Base-by-base conservation (phyloP, 1,139 yeast genomes). In the Trichomonascaceae sp. region DNA sequence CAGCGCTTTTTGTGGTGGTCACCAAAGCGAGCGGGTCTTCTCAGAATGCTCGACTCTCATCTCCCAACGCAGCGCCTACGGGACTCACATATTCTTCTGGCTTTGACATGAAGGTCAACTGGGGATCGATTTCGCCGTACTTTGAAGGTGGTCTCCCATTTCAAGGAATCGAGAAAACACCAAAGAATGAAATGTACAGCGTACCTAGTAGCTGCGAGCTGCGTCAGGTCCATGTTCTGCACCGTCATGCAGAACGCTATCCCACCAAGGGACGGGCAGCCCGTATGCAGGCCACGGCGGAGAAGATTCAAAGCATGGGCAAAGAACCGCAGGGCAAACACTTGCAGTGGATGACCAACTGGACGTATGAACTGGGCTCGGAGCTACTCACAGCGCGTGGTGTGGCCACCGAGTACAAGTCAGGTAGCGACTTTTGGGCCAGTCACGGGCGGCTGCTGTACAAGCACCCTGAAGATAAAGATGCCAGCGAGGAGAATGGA, bases 81-180 rank as follows among this genome's bases (percentile, higher is more conserved):
- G 65, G 65, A 9, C 42, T 49, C 4, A 42, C 47, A 3, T 59
- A 48, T 39, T 52, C 57, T 8, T 45, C 52, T 17, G 62, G 61
- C 27, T 60, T 60, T 41, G 53, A 60, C 42, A 59, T 60, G 55
- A 51, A 50, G 41, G 59, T 60, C 37, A 58, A 61, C 33, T 60
- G 65, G 65, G 65, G 65, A 18, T 42, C 62, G 5, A 47, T 53
- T 32, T 56, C 64, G 22, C 65, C 65, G 11, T 60, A 57, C 42
- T 60, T 60, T 40, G 62, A 57, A 16, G 44, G 56, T n/a, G 65
- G 65, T 15, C 44, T 47, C 5, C 45, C 48, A 6, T 58, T 51
- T 35, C 48, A 43, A 13, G 60, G 60, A 4, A 44, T 55, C 13
- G 46, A 46, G 33, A 17, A 29, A 8, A 34, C 33, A 8, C 28